Evolutionary conservation across 202 grass and related monocot genomes (phyloP), one percentile per base, ranked within the genome.

Genomic region (Carex arenaria): DNA sequence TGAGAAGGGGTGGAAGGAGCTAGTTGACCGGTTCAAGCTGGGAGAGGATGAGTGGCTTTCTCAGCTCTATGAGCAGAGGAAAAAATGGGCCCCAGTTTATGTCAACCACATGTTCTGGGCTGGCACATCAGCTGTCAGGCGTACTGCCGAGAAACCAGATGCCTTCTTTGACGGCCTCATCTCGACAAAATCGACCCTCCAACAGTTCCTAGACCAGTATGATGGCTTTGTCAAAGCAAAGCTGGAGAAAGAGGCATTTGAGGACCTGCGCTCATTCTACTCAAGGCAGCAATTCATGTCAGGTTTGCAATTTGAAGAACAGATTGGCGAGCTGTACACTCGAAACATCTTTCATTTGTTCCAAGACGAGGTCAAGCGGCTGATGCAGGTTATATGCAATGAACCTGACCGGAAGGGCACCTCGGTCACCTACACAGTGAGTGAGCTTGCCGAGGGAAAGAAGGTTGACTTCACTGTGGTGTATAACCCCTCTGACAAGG

Each of bases 71-170:
- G 92, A 74, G 20, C 86, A 86, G 36, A 87, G 95, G 83, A 94
- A 92, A 76, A 89, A 87, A 59, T 98, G 95, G 95, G 91, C 91
- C 34, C 95, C 95, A 60, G 93, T 90, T 51, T 95, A 91, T 87
- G 93, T 98, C 74, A 98, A 98, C 65, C 92, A 98, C 87, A 93
- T 88, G 55, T 98, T 98, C 64, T 98, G 95, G 95, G 95, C 95
- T 40, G 87, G 89, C 17, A 95, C 92, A 10, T 98, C 95, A 75
- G 87, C 85, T 54, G 90, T 90, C 67, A 89, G 90, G 85, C 92
- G 81, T 83, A 85, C 54, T 78, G 65, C 82, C 22, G 95, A 95
- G 68, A 95, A 90, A 73, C 72, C 86, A 20, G 91, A 95, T 60
- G 80, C 89, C 32, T 98, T 91, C 56, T 98, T 98, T 68, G 95